Conservation (phyloP, 2,329 filamentous ascomycete species). For the Exophiala calicioides region DNA sequence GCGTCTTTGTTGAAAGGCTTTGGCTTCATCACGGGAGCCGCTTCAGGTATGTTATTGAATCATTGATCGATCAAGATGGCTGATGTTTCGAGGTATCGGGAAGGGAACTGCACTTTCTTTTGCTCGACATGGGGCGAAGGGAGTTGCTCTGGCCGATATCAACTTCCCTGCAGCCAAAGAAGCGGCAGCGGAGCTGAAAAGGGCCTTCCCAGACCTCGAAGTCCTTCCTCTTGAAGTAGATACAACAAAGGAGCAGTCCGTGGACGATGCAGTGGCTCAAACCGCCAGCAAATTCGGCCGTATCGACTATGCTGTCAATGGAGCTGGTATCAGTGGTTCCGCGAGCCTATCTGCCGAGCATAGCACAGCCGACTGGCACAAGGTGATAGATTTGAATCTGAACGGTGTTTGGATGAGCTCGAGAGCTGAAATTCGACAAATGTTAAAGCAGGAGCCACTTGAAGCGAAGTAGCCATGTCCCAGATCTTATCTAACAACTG, state of each 20-base stretch:
- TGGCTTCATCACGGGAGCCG: slow-evolving; percentile 20
- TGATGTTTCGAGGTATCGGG: slow-evolving; percentile 11
- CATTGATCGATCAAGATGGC: not conserved
- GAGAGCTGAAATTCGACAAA: slow-evolving; percentile 54
- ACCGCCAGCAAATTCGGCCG: slow-evolving; percentile 52
- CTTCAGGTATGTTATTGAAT: slow-evolving; percentile 10
- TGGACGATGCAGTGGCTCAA: slow-evolving; percentile 37
- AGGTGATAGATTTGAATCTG: slow-evolving; percentile 55
- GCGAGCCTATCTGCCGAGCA: slow-evolving; percentile 49
- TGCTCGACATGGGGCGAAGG: slow-evolving; percentile 9
- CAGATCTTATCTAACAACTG: not conserved
- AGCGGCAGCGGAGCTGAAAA: slow-evolving; percentile 12
- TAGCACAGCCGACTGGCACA: slow-evolving; percentile 51
- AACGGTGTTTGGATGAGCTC: slow-evolving; percentile 61
- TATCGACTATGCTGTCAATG: slow-evolving; percentile 59
- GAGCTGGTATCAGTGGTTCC: slow-evolving; percentile 54
- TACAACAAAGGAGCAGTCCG: slow-evolving; percentile 41
- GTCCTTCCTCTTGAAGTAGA: slow-evolving; percentile 49
- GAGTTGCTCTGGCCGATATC: slow-evolving; percentile 13
- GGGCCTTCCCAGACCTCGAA: slow-evolving; percentile 19
- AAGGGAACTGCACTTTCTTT: slow-evolving; percentile 19
- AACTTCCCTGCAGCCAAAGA: slow-evolving; percentile 10
- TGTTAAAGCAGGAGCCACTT: slow-evolving; percentile 23
- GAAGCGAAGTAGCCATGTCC: slow-evolving; percentile 7
- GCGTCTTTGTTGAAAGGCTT: slow-evolving; percentile 16